Percentiles rank a stretch among this genome's conserved stretches.
Conservation (phyloP, 768 basidiomycete genomes). For the Collybia nuda region DNA sequence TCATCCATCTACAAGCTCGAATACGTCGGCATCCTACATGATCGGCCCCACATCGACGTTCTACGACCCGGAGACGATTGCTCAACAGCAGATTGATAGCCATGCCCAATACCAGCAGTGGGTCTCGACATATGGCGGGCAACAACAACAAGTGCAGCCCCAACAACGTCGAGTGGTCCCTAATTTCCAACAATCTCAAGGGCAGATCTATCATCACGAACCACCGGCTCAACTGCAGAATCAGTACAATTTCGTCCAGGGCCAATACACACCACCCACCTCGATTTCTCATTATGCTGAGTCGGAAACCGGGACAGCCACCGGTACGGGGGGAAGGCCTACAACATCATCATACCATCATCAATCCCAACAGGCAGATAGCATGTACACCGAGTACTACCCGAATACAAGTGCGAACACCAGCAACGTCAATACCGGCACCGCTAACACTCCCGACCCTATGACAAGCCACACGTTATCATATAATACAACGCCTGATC, state of each 20-base stretch:
- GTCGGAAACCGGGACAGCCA: conserved; percentile 20
- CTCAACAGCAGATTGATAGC: conserved; percentile 20
- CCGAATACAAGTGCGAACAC: conserved; percentile 13
- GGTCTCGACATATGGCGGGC: conserved; percentile 26
- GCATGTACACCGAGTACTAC: conserved; percentile 15
- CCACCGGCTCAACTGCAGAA: conserved; percentile 17
- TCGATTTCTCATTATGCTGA: conserved; percentile 20
- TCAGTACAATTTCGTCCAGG: conserved; percentile 24
- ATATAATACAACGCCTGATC: conserved; percentile 26
- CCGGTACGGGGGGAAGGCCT: conserved; percentile 13
- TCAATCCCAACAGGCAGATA: conserved; percentile 10
- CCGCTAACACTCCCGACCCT: conserved; percentile 8
- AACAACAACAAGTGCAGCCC: conserved; percentile 20
- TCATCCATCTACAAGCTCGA: conserved; percentile 12
- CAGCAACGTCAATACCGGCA: conserved; percentile 2
- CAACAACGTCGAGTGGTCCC: not conserved
- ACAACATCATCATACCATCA: conserved; percentile 1
- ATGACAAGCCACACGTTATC: conserved; percentile 18
- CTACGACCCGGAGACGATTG: conserved; percentile 46
- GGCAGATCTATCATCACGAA: conserved; percentile 17
- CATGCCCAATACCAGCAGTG: conserved; percentile 45
- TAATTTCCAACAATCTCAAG: conserved; percentile 16
- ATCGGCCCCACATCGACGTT: conserved; percentile 55
- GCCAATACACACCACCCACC: conserved; percentile 22
- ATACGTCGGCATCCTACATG: conserved; percentile 37